phyloP scores from a whole-genome alignment of 805 yeast genomes.

The Ogataea siamensis region DNA sequence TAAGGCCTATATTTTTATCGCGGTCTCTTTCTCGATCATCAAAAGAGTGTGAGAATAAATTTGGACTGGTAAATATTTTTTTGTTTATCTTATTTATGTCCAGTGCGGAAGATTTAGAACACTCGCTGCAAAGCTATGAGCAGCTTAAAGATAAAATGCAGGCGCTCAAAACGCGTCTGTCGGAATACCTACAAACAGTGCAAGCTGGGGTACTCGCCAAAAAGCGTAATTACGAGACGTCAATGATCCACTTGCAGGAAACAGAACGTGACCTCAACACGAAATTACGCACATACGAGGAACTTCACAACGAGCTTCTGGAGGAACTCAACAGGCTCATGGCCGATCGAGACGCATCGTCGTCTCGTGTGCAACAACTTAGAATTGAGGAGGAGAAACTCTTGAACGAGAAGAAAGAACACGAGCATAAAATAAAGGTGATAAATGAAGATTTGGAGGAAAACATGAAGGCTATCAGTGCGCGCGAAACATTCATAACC shows the following conservation, averaged over 20 bases:
- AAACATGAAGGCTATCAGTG: slow-evolving; percentile 25
- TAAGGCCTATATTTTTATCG: too few species aligned
- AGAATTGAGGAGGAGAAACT: slow-evolving; percentile 36
- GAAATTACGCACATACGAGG: slow-evolving; percentile 20
- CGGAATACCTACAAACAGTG: slow-evolving; percentile 15
- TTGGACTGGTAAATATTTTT: slow-evolving; percentile 3
- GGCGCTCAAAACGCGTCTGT: slow-evolving; percentile 18
- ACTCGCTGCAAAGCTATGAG: slow-evolving; percentile 24
- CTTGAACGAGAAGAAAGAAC: slow-evolving; percentile 27
- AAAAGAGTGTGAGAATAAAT: too few species aligned
- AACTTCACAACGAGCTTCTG: slow-evolving; percentile 20
- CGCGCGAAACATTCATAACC: slow-evolving; percentile 32
- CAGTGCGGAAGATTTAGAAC: slow-evolving; percentile 18
- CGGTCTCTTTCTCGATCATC: too few species aligned
- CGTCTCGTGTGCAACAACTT: slow-evolving; percentile 40
- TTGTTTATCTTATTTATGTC: slow-evolving; percentile 14
- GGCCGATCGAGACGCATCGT: slow-evolving; percentile 33
- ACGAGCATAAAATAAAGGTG: slow-evolving; percentile 30
- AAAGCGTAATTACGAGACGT: slow-evolving; percentile 24
- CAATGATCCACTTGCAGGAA: slow-evolving; percentile 23
- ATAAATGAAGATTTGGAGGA: slow-evolving; percentile 27
- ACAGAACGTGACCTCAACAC: slow-evolving; percentile 20
- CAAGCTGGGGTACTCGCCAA: slow-evolving; percentile 23
- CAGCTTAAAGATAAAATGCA: slow-evolving; percentile 25
- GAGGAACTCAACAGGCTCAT: slow-evolving; percentile 23